These are phyloP conservation scores for Aciculosporium take DNA, from an alignment of 2,329 filamentous ascomycete genomes.

Conservation along the genomic window DNA sequence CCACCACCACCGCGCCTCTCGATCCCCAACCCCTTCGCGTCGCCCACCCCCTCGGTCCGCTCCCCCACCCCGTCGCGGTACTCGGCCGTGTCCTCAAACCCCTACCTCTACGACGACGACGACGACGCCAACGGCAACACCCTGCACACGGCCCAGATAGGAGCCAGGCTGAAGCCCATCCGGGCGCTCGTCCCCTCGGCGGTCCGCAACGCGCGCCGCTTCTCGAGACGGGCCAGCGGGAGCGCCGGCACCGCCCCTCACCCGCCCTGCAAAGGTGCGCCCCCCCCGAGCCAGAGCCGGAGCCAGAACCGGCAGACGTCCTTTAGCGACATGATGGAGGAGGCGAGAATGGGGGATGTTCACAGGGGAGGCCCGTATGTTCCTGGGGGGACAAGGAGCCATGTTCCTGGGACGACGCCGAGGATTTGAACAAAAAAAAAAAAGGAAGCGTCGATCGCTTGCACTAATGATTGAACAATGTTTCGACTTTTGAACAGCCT, in stretches of 20 bases:
- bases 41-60: constrained; percentile 14
- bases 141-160: constrained; percentile 15
- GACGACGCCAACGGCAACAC: constrained; percentile 12
- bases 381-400: neutral
- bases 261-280: no score
- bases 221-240: constrained; percentile 20
- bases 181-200: constrained; percentile 22
- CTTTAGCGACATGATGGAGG: constrained; percentile 39
- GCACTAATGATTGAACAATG: no score
- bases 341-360: constrained; percentile 28
- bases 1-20: constrained; percentile 16
- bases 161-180: constrained; percentile 20
- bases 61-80: constrained; percentile 9
- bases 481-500: no score
- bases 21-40: constrained; percentile 23
- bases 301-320: constrained; percentile 27
- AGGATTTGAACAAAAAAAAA: constrained; percentile 11
- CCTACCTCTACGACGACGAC: no score
- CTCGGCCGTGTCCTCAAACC: constrained; percentile 12
- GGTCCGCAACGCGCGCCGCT: constrained; percentile 12
- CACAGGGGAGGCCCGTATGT: constrained; percentile 26
- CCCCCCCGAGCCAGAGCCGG: no score
- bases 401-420: constrained; percentile 22
- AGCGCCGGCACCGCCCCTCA: no score
- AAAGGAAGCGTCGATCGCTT: neutral